Base-by-base conservation (phyloP, 2,329 filamentous ascomycete species). In the Microsporum ferrugineum region DNA sequence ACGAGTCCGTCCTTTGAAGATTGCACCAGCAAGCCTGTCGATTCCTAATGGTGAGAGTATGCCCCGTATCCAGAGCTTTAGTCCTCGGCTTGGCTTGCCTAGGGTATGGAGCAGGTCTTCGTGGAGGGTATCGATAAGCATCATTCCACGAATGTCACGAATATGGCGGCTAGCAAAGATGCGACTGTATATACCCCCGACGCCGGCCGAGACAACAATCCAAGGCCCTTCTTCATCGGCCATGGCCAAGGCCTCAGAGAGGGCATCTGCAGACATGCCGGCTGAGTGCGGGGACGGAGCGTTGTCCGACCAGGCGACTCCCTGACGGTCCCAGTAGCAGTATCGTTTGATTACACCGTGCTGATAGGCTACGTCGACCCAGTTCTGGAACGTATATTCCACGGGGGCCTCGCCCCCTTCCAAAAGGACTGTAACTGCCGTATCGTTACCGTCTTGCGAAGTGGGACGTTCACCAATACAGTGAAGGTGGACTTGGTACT, bases 291-390 rank as follows among this genome's bases (percentile, higher is more conserved):
- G 94, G 4, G 91, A 96, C 1, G 94, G 94, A 0, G 92, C 91
- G 60, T 94, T 92, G 74, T 99, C 94, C 55, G 84, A 84, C 86
- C 90, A 96, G 5, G 83, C 92, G 61, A 92, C 82, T 1, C 94
- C 94, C 0, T 94, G 94, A 27, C 94, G 87, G 71, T 99, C 94
- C 71, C 89, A 91, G 74, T 96, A 96, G 79, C 94, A 99, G 77
- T 95, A 97, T 63, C 92, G 85, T 61, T 80, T 78, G 67, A 99
- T 94, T 53, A 87, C 88, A 43, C 89, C 89, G 68, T 94, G 94
- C 65, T 84, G 79, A 65, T 91, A 79, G 0, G 88, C 85, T 60
- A 85, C 80, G 62, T 91, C 84, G 8, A 90, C 88, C 76, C 95
- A 89, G 60, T 86, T 82, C 76, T 91, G 88, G 60, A 99, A 80